Evolutionary conservation across 768 basidiomycete genomes (phyloP).

Genomic region (Auricularia sp.): DNA sequence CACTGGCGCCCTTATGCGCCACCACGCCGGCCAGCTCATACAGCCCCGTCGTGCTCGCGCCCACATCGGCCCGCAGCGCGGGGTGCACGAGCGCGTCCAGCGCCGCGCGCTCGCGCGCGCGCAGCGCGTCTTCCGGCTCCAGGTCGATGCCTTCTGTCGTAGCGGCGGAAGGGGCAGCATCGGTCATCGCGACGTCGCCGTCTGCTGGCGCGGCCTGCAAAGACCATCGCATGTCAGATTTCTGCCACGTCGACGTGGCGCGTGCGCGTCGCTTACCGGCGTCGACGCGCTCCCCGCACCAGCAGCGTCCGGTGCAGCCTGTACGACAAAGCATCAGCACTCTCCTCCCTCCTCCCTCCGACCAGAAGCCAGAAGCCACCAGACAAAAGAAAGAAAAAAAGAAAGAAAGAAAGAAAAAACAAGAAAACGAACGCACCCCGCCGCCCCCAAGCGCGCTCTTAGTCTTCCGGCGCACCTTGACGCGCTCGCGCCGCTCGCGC

Average conservation of each 20-base stretch:
- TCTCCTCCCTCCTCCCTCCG: no score
- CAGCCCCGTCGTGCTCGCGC: constrained; percentile 66
- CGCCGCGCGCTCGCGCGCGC: constrained; percentile 54
- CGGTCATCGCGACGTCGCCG: constrained; percentile 44
- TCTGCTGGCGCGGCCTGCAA: constrained; percentile 13
- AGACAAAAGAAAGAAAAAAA: no score
- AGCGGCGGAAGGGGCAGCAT: constrained; percentile 16
- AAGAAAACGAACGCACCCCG: neutral
- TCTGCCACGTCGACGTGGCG: no score
- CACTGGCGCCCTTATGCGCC: constrained; percentile 92
- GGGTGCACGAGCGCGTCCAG: constrained; percentile 56
- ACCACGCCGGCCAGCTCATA: constrained; percentile 93
- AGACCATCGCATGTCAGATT: no score
- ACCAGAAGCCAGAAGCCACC: no score
- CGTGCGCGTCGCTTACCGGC: no score
- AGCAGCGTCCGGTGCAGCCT: no score
- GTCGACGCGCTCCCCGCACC: no score
- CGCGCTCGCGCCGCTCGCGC: constrained; percentile 73
- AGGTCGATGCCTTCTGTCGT: constrained; percentile 33
- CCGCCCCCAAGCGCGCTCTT: constrained; percentile 27
- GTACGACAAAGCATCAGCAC: no score
- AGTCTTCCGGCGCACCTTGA: constrained; percentile 70
- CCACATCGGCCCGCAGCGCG: constrained; percentile 56
- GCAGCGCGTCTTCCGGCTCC: constrained; percentile 55
- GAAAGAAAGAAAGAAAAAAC: no score